Base-by-base conservation (phyloP, 2,329 filamentous ascomycete genomes). In the Sarocladium kiliense region DNA sequence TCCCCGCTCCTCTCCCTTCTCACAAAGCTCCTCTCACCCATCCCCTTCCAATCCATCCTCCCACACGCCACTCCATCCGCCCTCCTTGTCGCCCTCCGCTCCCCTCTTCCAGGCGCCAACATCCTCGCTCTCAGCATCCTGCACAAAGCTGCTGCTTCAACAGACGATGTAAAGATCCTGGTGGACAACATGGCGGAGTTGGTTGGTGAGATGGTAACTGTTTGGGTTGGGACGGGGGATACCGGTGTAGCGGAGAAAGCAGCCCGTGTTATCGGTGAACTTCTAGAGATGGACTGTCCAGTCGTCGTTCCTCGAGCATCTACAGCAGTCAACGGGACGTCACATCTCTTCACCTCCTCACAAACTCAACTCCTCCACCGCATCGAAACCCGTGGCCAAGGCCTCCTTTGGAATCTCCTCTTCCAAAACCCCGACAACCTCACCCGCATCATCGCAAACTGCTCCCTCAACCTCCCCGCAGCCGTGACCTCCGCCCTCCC, bases 231-330 rank as follows among this genome's bases (percentile, higher is more conserved):
- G 23, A 73, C 74, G 5, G 74, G 77, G 0, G 70, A 80, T 41
- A 78, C 82, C 5, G 77, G 77, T 54, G 80, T 85, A 2, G 81
- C 78, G 11, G 78, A 84, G 63, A 75, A 73, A 30, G 80, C 76
- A 2, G 72, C 71, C 1, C 72, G 68, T 53, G 74, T 79, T 2
- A 64, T 86, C 2, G 76, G 76, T 1, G 77, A 81, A 59, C 64
- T 85, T 34, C 72, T 86, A 3, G 77, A 82, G 51, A 70, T 77
- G 6, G 82, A 86, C 65, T 82, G 77, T 59, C 72, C 76, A 10
- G 59, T 71, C 14, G 57, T 65, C 26, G 56, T 44, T 2, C 27
- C 49, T 12, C 34, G 14, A 7, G 16, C 49, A 44, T 44, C 25
- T 11, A 47, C 51, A 57, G 54, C 19, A 25, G 19, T n/a, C 21